A percentile compares a stretch with the other conserved stretches of the same genome.
Evolutionary conservation across 768 basidiomycete genomes (phyloP).

Genomic region (Kockovaella imperatae): DNA sequence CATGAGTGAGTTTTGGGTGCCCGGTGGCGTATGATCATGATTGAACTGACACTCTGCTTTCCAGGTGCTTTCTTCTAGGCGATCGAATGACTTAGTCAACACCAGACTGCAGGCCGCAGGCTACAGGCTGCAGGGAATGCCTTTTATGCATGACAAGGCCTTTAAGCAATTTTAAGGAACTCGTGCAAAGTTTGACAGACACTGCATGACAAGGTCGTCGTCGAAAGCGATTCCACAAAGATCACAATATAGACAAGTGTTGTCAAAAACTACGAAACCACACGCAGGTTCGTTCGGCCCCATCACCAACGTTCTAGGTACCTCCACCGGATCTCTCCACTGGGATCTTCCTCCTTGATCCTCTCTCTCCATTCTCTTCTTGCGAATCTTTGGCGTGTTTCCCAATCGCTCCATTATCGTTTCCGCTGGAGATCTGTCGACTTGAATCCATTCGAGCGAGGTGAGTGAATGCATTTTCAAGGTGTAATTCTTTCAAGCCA

Average conservation of each 20-base stretch:
- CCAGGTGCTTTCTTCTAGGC: conserved; percentile 50
- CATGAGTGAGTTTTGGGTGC: conserved; percentile 55
- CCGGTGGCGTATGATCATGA: conserved; percentile 65
- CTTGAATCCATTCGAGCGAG: conserved; percentile 35
- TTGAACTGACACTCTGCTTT: conserved; percentile 87
- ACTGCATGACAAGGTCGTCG: too few species aligned
- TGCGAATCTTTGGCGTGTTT: conserved; percentile 31
- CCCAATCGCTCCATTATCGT: conserved; percentile 57
- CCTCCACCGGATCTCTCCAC: conserved; percentile 56
- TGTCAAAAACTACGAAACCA: too few species aligned
- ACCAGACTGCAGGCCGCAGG: too few species aligned
- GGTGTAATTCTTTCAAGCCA: conserved; percentile 45
- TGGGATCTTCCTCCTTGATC: conserved; percentile 50
- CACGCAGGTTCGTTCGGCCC: too few species aligned
- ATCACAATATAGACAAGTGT: too few species aligned
- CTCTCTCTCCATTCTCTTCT: conserved; percentile 29
- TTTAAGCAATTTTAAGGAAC: too few species aligned
- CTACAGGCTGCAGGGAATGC: too few species aligned
- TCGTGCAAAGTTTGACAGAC: too few species aligned
- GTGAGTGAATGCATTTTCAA: conserved; percentile 45
- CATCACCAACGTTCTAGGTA: too few species aligned
- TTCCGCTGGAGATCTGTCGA: conserved; percentile 8
- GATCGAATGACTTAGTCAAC: too few species aligned
- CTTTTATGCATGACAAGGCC: too few species aligned
- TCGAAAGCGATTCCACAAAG: too few species aligned